A percentile compares a stretch with the other conserved stretches of the same genome.
phyloP scores from a whole-genome alignment of 805 yeast species.

The Grigorovia yakushimaensis region DNA sequence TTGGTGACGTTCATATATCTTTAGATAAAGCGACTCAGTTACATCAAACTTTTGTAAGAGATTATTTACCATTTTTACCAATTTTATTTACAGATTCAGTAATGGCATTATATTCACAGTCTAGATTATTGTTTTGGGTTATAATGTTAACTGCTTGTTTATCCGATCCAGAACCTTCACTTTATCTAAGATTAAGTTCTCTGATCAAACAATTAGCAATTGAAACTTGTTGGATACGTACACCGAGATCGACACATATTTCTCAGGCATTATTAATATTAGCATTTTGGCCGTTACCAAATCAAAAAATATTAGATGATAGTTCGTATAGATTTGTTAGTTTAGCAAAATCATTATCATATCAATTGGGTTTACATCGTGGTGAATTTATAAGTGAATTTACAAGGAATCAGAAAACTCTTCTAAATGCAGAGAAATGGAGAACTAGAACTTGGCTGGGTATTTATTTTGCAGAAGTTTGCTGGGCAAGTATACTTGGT shows the following conservation, averaged over 20 bases:
- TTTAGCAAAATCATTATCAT: slow-evolving; percentile 71
- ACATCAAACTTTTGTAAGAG: slow-evolving; percentile 56
- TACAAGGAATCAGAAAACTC: slow-evolving; percentile 76
- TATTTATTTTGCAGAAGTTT: slow-evolving; percentile 77
- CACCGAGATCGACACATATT: slow-evolving; percentile 89
- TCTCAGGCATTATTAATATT: slow-evolving; percentile 82
- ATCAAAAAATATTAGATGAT: slow-evolving; percentile 85
- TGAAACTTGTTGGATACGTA: slow-evolving; percentile 85
- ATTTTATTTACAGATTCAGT: slow-evolving; percentile 64
- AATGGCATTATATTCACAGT: slow-evolving; percentile 68
- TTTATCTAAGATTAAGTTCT: slow-evolving; percentile 66
- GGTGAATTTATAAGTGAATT: slow-evolving; percentile 89
- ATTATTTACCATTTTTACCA: slow-evolving; percentile 70
- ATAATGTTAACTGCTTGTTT: slow-evolving; percentile 78
- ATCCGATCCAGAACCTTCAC: slow-evolving; percentile 77
- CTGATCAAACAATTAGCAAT: slow-evolving; percentile 79
- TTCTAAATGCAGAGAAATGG: slow-evolving; percentile 91
- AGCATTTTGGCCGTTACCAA: slow-evolving; percentile 87
- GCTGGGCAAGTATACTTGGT: slow-evolving; percentile 83
- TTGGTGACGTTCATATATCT: slow-evolving; percentile 68
- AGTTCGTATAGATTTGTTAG: slow-evolving; percentile 85
- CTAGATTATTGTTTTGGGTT: slow-evolving; percentile 83
- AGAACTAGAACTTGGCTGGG: slow-evolving; percentile 89
- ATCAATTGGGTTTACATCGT: slow-evolving; percentile 82
- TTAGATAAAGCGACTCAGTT: slow-evolving; percentile 59